Evolutionary conservation across 1,284 basidiomycete genomes (phyloP), one percentile per base, ranked within the genome.

Genomic region (Thelephora terrestris): DNA sequence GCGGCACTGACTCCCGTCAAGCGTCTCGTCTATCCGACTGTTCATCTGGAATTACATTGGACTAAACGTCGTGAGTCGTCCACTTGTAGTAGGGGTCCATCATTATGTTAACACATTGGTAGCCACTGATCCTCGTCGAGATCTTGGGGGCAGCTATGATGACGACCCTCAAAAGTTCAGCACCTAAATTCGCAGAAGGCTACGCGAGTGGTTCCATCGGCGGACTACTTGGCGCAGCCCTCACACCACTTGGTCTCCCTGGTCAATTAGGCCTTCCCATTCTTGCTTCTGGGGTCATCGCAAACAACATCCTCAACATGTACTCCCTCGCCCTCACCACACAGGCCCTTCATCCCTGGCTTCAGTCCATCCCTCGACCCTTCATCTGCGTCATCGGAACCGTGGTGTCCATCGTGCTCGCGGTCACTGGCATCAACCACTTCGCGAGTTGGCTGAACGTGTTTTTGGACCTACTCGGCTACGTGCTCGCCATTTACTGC

Each of bases 351-450:
- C 62, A 63, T 37, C 57, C 55, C 29, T 58, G 55, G 50, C 56
- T 58, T 25, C 65, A 68, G 53, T 53, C 53, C n/a, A 61, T 67
- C 42, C 66, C 65, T 47, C 63, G 67, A 29, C 58, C 66, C 45
- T 62, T 68, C 55, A 55, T 67, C 44, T 61, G 62, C 45, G 39
- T 67, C 29, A 27, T 64, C 46, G 63, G 58, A 35, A 63, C 60
- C 9, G 53, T 58, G 37, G 51, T 65, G 18, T 66, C 68, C 60
- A 57, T 67, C 39, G 53, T 58, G 14, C 60, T 68, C 38, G 62
- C 65, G n/a, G 61, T 64, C 47, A 60, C 61, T 24, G 66, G 67
- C 32, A 63, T 64, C 29, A 53, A 53, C 52, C 56, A 58, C 52
- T 68, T 68, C 58, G 59, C 66, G 48, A 46, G 51, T 14, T 60